These are phyloP conservation scores for Elaeagnus macrophylla DNA, from an alignment of 306 rosid species.

Conservation along the genomic window DNA sequence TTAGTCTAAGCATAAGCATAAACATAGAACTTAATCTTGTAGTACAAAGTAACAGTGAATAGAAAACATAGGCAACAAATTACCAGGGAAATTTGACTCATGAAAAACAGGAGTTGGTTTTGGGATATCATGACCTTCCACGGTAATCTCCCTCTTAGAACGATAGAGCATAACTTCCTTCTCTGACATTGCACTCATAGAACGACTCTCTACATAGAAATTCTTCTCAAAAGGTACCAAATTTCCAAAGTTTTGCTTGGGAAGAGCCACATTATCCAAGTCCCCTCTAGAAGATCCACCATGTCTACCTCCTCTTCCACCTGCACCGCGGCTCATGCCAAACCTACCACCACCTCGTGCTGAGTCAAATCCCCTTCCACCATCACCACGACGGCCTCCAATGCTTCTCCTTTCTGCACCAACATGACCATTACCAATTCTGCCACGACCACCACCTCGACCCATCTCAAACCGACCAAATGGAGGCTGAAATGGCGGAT, in stretches of 20 bases:
- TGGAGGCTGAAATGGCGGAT: constrained; percentile 62
- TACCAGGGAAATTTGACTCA: constrained; percentile 85
- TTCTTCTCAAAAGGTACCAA: constrained; percentile 86
- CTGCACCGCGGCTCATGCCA: constrained; percentile 29
- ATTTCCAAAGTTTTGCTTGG: constrained; percentile 67
- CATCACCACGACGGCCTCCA: constrained; percentile 13
- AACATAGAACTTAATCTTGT: neutral
- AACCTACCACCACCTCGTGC: constrained; percentile 24
- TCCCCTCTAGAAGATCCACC: constrained; percentile 65
- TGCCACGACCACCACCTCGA: constrained; percentile 28
- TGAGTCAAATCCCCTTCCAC: constrained; percentile 33
- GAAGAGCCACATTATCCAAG: constrained; percentile 60
- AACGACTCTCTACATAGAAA: constrained; percentile 55
- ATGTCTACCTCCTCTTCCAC: constrained; percentile 56
- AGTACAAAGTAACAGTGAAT: neutral
- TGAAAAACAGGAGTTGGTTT: constrained; percentile 60
- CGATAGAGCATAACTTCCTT: constrained; percentile 53
- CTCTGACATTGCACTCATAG: constrained; percentile 64
- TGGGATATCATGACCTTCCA: constrained; percentile 79
- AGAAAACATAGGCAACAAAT: constrained; percentile 7
- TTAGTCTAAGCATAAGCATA: neutral
- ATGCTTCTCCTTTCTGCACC: constrained; percentile 17
- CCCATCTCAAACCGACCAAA: constrained; percentile 55
- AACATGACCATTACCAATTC: constrained; percentile 3
- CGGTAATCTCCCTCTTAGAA: constrained; percentile 57